Evolutionary conservation across 2,329 filamentous ascomycete species (phyloP).

Genomic region (Cladosporium sp.): DNA sequence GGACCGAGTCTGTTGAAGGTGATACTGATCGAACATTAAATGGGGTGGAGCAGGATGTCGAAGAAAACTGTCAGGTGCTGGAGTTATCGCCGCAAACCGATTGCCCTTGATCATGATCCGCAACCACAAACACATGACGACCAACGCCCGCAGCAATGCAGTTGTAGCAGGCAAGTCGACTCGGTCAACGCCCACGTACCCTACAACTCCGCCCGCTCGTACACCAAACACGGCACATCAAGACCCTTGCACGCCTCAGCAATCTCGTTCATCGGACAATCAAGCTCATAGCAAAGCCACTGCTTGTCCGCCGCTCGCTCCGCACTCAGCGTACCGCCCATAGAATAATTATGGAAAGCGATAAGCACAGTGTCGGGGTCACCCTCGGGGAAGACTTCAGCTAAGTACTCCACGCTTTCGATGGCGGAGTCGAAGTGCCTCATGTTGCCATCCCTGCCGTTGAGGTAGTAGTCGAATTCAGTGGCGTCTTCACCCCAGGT

Average conservation of each 20-base stretch:
- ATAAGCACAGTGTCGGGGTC: neutral
- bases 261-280: neutral
- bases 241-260: neutral
- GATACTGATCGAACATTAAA: neutral
- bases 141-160: neutral
- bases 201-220: neutral
- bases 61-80: neutral
- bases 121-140: neutral
- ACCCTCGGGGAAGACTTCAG: neutral
- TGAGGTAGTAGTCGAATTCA: neutral
- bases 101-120: neutral
- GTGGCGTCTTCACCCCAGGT: neutral
- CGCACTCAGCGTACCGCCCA: neutral
- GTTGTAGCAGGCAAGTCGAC: neutral
- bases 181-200: neutral
- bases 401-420: neutral
- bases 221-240: neutral
- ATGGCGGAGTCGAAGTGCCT: neutral
- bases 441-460: neutral
- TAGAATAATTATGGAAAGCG: neutral
- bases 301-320: neutral
- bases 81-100: neutral
- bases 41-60: too few species aligned
- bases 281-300: neutral
- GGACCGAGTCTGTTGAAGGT: neutral